phyloP scores from a whole-genome alignment of 2,329 filamentous ascomycete species.

The Claviceps spartinae region DNA sequence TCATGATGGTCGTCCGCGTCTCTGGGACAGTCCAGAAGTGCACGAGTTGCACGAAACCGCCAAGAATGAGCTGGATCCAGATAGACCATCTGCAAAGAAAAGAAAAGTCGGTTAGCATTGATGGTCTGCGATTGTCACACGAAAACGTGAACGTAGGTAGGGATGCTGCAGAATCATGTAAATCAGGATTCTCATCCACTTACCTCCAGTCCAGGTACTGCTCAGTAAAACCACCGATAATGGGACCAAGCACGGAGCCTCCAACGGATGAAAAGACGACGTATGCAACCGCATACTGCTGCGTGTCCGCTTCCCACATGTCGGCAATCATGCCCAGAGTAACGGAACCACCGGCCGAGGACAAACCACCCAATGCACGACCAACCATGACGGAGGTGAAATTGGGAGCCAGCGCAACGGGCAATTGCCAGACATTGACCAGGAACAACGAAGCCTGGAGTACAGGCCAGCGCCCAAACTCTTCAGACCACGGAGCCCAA shows the following conservation, averaged over 20 bases:
- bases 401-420: conserved; percentile 59
- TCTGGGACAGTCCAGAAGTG: conserved; percentile 63
- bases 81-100: conserved; percentile 41
- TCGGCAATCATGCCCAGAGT: conserved; percentile 65
- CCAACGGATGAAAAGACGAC: conserved; percentile 70
- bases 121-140: neutral
- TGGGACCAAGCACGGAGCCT: conserved; percentile 62
- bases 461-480: conserved; percentile 64
- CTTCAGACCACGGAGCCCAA: conserved; percentile 81
- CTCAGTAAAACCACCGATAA: conserved; percentile 66
- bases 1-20: conserved; percentile 61
- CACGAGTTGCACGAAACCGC: conserved; percentile 51
- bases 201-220: conserved; percentile 53
- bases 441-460: conserved; percentile 60
- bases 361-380: conserved; percentile 56
- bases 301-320: conserved; percentile 55
- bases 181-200: neutral
- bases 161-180: neutral
- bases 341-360: conserved; percentile 59
- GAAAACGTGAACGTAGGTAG: neutral
- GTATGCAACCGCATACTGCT: conserved; percentile 64
- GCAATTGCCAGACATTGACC: conserved; percentile 66
- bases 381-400: conserved; percentile 57
- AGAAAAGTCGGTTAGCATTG: neutral
- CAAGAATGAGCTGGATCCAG: conserved; percentile 76